A percentile compares a stretch with the other conserved stretches of the same genome.
Evolutionary conservation across 495 filamentous ascomycete genomes (phyloP).

Genomic region (Ramalina intermedia): DNA sequence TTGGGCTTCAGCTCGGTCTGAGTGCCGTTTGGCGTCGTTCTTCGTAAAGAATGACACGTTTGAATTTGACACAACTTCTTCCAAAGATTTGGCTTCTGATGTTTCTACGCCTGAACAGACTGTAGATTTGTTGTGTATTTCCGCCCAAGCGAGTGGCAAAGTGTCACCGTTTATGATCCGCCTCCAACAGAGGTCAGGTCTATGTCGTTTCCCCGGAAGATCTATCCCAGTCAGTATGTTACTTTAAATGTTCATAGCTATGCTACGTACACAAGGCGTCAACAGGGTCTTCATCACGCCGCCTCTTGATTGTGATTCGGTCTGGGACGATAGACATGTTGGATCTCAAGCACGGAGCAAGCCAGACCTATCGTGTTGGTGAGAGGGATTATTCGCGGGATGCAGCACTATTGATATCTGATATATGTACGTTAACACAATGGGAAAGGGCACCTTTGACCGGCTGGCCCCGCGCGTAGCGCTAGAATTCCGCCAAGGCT

Average conservation of each 20-base stretch:
- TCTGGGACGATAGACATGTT: slow-evolving; percentile 35
- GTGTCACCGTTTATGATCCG: not conserved
- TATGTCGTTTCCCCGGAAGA: slow-evolving; percentile 8
- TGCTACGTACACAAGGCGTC: slow-evolving; percentile 37
- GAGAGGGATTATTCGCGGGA: not conserved
- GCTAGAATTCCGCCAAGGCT: no score
- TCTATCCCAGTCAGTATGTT: not conserved
- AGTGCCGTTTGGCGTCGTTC: no score
- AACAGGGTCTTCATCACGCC: slow-evolving; percentile 41
- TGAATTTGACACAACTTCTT: no score
- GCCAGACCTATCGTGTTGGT: not conserved
- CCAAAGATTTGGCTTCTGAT: no score
- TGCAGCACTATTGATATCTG: not conserved
- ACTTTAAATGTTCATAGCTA: not conserved
- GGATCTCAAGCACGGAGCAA: not conserved
- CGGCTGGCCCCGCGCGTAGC: no score
- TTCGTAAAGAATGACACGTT: not conserved
- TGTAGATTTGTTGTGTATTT: no score
- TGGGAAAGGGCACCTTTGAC: no score
- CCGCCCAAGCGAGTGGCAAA: no score
- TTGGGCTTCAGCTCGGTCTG: no score
- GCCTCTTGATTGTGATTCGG: slow-evolving; percentile 40
- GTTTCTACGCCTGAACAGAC: no score
- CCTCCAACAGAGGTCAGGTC: slow-evolving; percentile 7
- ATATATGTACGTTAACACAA: no score